Percentiles rank a stretch among this genome's conserved stretches.
These are phyloP conservation scores for Naematelia encephala DNA, from an alignment of 768 basidiomycete species.

Conservation along the genomic window DNA sequence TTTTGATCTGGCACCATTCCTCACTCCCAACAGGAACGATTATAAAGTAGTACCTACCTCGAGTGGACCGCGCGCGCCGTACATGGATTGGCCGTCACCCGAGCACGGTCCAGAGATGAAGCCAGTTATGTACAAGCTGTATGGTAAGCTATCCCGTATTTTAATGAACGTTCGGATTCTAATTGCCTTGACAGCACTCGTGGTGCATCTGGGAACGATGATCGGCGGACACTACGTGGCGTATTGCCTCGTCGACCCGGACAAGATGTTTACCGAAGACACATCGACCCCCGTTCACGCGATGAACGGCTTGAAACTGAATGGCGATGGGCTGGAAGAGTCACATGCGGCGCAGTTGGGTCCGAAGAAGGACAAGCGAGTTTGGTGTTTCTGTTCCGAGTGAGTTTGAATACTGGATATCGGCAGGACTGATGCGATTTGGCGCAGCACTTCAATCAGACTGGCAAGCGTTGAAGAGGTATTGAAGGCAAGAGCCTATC, in stretches of 20 bases:
- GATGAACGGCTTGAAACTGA: slow-evolving; percentile 5
- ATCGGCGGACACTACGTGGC: slow-evolving; percentile 87
- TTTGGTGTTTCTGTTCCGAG: slow-evolving; percentile 93
- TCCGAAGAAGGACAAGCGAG: slow-evolving; percentile 52
- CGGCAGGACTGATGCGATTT: not conserved
- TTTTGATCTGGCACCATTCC: slow-evolving; percentile 78
- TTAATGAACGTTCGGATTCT: not conserved
- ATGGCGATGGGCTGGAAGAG: slow-evolving; percentile 1
- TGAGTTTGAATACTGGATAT: slow-evolving; percentile 18
- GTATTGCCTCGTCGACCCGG: slow-evolving; percentile 56
- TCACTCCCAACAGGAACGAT: slow-evolving; percentile 63
- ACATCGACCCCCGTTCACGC: slow-evolving; percentile 7
- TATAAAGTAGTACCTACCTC: slow-evolving; percentile 41
- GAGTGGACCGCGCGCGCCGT: slow-evolving; percentile 37
- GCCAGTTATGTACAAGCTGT: slow-evolving; percentile 48
- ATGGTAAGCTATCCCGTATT: slow-evolving; percentile 26
- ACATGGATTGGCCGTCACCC: slow-evolving; percentile 46
- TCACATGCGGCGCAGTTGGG: not conserved
- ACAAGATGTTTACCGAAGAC: slow-evolving; percentile 31
- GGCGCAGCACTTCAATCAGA: slow-evolving; percentile 63
- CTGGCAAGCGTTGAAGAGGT: slow-evolving; percentile 81
- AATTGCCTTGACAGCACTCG: slow-evolving; percentile 33
- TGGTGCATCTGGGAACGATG: slow-evolving; percentile 53
- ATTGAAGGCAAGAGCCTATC: slow-evolving; percentile 82
- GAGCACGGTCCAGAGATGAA: slow-evolving; percentile 39